Conservation (phyloP, 768 basidiomycete species). For the Lyophyllum decastes region DNA sequence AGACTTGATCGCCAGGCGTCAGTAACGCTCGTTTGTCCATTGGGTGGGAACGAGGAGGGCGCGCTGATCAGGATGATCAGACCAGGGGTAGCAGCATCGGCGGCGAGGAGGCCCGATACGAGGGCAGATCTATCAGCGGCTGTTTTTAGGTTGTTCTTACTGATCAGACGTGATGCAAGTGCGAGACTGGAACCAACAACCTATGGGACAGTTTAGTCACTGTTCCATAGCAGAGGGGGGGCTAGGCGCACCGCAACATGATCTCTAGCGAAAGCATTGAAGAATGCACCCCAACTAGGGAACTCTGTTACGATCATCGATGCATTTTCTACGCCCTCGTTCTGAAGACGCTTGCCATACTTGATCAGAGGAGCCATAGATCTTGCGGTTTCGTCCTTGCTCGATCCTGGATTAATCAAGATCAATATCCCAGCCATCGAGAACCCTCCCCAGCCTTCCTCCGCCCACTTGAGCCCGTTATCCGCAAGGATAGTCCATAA, state of each 20-base stretch:
- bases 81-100: conserved; percentile 36
- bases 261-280: conserved; percentile 34
- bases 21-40: conserved; percentile 42
- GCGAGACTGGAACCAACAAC: conserved; percentile 40
- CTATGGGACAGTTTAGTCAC: conserved; percentile 22
- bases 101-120: conserved; percentile 36
- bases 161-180: conserved; percentile 45
- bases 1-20: conserved; percentile 45
- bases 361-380: conserved; percentile 45
- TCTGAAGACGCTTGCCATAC: conserved; percentile 30
- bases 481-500: conserved; percentile 39
- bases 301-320: conserved; percentile 37
- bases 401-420: conserved; percentile 46
- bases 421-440: conserved; percentile 36
- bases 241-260: conserved; percentile 37
- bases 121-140: conserved; percentile 27
- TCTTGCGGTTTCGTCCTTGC: conserved; percentile 32
- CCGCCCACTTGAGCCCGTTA: conserved; percentile 41
- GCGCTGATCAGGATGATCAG: conserved; percentile 43
- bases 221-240: not conserved
- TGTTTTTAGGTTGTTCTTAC: conserved; percentile 38
- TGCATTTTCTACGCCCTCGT: conserved; percentile 24
- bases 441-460: conserved; percentile 52
- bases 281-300: conserved; percentile 42
- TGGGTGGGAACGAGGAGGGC: conserved; percentile 34